Percentiles rank a stretch among this genome's conserved stretches.
phyloP scores from a whole-genome alignment of 495 filamentous ascomycete genomes.

The Pyronema omphalodes region DNA sequence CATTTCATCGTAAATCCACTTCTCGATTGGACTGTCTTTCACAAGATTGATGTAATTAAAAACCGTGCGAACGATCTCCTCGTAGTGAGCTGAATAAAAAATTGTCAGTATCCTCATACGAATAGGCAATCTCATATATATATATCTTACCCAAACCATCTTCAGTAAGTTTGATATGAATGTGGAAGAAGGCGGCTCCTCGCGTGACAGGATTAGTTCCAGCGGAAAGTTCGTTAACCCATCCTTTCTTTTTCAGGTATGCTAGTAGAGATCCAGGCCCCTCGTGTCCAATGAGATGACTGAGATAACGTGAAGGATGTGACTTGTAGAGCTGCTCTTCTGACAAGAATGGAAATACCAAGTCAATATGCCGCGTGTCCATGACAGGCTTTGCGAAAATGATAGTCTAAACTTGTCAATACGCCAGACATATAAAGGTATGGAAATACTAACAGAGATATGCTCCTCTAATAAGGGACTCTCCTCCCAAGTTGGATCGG shows the following conservation, averaged over 20 bases:
- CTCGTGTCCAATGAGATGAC: constrained; percentile 90
- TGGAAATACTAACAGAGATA: constrained; percentile 15
- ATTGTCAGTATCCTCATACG: constrained; percentile 30
- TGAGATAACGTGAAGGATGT: constrained; percentile 77
- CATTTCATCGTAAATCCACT: constrained; percentile 88
- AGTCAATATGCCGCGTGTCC: constrained; percentile 67
- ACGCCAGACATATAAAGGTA: background rate
- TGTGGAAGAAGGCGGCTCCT: constrained; percentile 66
- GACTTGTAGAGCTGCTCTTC: constrained; percentile 67
- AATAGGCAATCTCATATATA: constrained; percentile 2
- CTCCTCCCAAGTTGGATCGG: constrained; percentile 23
- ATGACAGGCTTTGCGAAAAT: constrained; percentile 93
- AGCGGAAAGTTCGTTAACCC: constrained; percentile 74
- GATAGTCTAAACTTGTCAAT: constrained; percentile 41
- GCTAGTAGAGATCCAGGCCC: constrained; percentile 91
- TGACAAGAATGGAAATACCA: constrained; percentile 78
- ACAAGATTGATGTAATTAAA: constrained; percentile 93
- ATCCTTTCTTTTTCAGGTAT: constrained; percentile 87
- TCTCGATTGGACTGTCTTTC: constrained; percentile 56
- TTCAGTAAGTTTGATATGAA: constrained; percentile 65
- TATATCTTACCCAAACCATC: constrained; percentile 39
- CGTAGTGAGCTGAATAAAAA: constrained; percentile 39
- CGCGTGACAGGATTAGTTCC: constrained; percentile 61
- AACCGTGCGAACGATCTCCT: constrained; percentile 67
- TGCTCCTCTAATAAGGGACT: constrained; percentile 20